Conservation (phyloP, 805 yeast species). For the Schwanniomyces vanrijiae region DNA sequence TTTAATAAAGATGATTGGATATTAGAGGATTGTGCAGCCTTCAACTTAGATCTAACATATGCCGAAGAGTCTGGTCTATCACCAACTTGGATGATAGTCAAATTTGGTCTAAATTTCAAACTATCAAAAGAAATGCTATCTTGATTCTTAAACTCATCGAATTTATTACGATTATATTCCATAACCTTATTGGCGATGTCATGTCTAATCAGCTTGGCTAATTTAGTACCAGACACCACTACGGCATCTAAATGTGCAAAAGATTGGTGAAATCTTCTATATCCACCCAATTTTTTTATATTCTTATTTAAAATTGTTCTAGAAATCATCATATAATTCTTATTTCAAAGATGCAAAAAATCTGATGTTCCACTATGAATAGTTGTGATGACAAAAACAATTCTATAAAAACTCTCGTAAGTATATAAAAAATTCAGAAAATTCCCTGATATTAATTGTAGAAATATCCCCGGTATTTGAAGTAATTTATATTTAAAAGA, state of each 20-base stretch:
- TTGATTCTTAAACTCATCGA: slow-evolving; percentile 14
- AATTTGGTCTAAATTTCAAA: slow-evolving; percentile 62
- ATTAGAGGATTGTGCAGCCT: slow-evolving; percentile 84
- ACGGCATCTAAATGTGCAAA: slow-evolving; percentile 4
- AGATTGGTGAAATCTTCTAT: slow-evolving; percentile 1
- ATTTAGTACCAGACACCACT: slow-evolving; percentile 42
- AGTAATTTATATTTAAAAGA: not conserved
- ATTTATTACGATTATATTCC: slow-evolving; percentile 32
- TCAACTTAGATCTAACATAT: slow-evolving; percentile 87
- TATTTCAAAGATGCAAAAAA: slow-evolving; percentile 2
- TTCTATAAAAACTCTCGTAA: not conserved
- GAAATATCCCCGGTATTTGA: not conserved
- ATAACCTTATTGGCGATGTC: slow-evolving; percentile 41
- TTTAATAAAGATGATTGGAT: slow-evolving; percentile 66
- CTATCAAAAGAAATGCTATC: slow-evolving; percentile 22
- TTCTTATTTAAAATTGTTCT: not conserved
- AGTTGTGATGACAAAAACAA: not conserved
- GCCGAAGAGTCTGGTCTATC: slow-evolving; percentile 86
- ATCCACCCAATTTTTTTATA: not conserved
- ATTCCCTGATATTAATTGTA: not conserved
- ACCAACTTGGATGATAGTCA: slow-evolving; percentile 89
- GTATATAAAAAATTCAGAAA: not conserved
- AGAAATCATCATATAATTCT: not conserved
- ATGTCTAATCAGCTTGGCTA: slow-evolving; percentile 37
- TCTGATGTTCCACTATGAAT: not conserved